Evolutionary conservation across 257 asterid genomes (phyloP).

Genomic region (Nicotiana otophora): DNA sequence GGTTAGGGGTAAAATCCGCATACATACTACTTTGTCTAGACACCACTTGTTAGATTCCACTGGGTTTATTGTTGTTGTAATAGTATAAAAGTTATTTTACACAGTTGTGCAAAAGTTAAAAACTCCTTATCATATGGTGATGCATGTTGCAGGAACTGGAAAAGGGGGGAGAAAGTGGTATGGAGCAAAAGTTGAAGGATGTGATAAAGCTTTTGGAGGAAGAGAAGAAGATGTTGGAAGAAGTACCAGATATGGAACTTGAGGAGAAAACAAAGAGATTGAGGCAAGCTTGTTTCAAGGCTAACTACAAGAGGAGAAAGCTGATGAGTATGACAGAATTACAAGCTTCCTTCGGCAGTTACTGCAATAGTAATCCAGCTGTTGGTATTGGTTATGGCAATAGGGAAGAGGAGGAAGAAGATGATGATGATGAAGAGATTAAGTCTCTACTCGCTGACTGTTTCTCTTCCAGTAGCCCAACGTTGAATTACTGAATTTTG

Average conservation of each 20-base stretch:
- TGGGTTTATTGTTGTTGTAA: no score
- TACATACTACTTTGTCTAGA: no score
- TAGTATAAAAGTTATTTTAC: no score
- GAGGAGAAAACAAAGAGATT: conserved; percentile 54
- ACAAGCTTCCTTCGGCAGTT: not conserved
- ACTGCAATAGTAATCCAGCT: not conserved
- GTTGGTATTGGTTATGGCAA: not conserved
- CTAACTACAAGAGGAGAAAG: conserved; percentile 57
- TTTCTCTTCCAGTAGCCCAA: conserved; percentile 20
- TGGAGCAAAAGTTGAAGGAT: conserved; percentile 32
- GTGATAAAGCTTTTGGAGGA: conserved; percentile 34
- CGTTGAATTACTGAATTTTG: not conserved
- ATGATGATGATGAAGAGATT: conserved; percentile 29
- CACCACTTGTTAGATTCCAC: no score
- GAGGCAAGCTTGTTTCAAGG: conserved; percentile 58
- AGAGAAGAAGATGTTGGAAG: conserved; percentile 41
- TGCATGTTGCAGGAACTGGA: conserved; percentile 37
- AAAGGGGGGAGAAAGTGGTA: conserved; percentile 31
- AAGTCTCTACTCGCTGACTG: conserved; percentile 33
- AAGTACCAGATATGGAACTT: conserved; percentile 46
- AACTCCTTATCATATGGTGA: not conserved
- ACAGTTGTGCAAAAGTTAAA: not conserved
- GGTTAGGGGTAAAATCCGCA: no score
- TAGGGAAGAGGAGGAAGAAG: not conserved
- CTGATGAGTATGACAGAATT: conserved; percentile 20